Evolutionary conservation across 805 yeast genomes (phyloP).

Genomic region (Saccharomycopsis sp.): DNA sequence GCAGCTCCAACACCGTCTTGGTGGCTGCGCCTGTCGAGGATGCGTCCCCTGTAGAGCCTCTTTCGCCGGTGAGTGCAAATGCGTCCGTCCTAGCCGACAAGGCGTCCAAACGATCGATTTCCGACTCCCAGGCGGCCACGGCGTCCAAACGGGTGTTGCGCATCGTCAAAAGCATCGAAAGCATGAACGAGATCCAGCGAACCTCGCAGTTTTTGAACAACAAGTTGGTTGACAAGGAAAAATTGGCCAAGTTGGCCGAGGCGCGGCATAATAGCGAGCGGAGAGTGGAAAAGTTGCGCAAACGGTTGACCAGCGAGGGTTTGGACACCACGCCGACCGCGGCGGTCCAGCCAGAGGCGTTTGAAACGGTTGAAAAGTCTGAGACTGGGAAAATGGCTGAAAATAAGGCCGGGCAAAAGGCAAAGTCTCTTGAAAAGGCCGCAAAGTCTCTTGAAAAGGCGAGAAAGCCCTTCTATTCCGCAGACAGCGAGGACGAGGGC

Average conservation of each 20-base stretch:
- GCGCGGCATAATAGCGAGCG: conserved; percentile 5
- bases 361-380: not conserved
- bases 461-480: no score
- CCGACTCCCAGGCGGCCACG: not conserved
- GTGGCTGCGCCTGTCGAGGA: not conserved
- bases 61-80: not conserved
- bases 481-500: not conserved
- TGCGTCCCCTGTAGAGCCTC: no score
- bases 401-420: not conserved
- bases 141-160: conserved; percentile 8
- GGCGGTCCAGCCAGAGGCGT: not conserved
- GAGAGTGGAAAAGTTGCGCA: conserved; percentile 10
- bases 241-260: conserved; percentile 14
- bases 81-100: no score
- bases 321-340: conserved; percentile 5
- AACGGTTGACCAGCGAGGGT: conserved; percentile 11
- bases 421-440: not conserved
- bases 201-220: conserved; percentile 3
- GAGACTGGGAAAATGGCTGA: not conserved
- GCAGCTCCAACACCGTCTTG: not conserved
- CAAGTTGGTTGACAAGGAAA: conserved; percentile 19
- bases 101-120: not conserved
- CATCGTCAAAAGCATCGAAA: conserved; percentile 19
- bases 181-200: conserved; percentile 12
- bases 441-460: not conserved